Evolutionary conservation across 768 basidiomycete genomes (phyloP), one percentile per base, ranked within the genome.

Genomic region (Steccherinum ochraceum): DNA sequence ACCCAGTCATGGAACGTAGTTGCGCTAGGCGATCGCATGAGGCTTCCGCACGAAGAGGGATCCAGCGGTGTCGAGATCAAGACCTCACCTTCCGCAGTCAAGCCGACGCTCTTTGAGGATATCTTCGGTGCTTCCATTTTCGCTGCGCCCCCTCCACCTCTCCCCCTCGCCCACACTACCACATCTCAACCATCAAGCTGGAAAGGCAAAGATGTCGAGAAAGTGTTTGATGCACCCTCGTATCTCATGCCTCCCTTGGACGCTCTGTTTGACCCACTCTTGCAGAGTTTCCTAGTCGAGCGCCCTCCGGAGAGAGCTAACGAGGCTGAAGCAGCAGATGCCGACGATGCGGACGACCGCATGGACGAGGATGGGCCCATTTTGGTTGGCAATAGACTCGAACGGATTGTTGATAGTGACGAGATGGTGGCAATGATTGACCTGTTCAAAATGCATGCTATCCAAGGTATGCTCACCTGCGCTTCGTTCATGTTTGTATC

Each of bases 111-210:
- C 5, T 91, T 94, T 69, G 86, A 91, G 64, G 92, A 94, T 61
- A 89, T 94, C 61, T 96, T 95, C 61, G 93, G 93, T 35, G 72
- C 79, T 52, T 80, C 89, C 41, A 86, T 86, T 2, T 81, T 93
- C 57, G 10, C 41, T 5, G 10, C 41, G 7, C 7, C 10, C 41
- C 5, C 18, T 10, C n/a, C 21, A 10, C 41, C 7, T 5, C 30
- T 7, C 7, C 30, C 30, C 30, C 16, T 35, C 16, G 7, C 30
- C 16, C 16, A 7, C 7, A 55, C 64, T 16, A 47, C 55, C 12
- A 35, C 30, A 35, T 18, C 11, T 5, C 50, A 59, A 21, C 48
- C 55, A n/a, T 55, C 63, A 53, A 66, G 65, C 20, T 69, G 67
- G 69, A 68, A 65, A 56, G 69, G 66, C 61, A 75, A 66, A 55